Percentiles rank a stretch among this genome's conserved stretches.
These are phyloP conservation scores for Misopates orontium DNA, from an alignment of 257 asterid species.

Conservation along the genomic window DNA sequence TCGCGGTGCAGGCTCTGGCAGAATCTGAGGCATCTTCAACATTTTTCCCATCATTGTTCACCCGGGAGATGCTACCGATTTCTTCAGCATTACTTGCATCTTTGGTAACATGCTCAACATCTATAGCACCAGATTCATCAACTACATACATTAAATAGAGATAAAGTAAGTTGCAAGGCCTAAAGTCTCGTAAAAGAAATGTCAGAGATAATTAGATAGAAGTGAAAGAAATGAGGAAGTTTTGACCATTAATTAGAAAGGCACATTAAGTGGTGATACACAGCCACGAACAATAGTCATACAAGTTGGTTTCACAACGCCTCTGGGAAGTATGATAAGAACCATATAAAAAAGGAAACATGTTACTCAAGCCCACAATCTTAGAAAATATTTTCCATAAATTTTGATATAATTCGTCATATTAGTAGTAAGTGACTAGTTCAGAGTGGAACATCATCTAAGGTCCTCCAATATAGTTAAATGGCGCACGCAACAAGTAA, in stretches of 20 bases:
- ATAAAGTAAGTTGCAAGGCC: neutral
- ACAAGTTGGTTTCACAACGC: neutral
- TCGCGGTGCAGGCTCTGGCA: conserved; percentile 25
- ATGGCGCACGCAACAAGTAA: too few relatives aligned
- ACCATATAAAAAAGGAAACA: neutral
- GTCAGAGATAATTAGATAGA: neutral
- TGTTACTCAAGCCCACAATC: neutral
- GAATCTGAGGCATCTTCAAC: conserved; percentile 23
- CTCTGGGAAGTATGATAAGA: conserved; percentile 7
- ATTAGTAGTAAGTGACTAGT: neutral
- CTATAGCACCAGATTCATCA: conserved; percentile 35
- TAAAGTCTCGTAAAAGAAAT: neutral
- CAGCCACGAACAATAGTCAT: neutral
- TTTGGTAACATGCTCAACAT: conserved; percentile 26
- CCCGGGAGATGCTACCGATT: conserved; percentile 11
- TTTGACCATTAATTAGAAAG: neutral
- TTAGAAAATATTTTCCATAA: neutral
- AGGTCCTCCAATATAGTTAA: neutral
- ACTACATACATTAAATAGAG: conserved; percentile 31
- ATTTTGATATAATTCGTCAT: neutral
- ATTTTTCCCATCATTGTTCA: conserved; percentile 31
- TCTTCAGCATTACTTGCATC: conserved; percentile 20
- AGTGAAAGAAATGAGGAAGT: neutral
- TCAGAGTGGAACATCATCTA: neutral
- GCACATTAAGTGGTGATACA: too few relatives aligned